Percentiles rank a stretch among this genome's conserved stretches.
phyloP scores from a whole-genome alignment of 352 stramenopile genomes.

The Aphanomyces invadans region DNA sequence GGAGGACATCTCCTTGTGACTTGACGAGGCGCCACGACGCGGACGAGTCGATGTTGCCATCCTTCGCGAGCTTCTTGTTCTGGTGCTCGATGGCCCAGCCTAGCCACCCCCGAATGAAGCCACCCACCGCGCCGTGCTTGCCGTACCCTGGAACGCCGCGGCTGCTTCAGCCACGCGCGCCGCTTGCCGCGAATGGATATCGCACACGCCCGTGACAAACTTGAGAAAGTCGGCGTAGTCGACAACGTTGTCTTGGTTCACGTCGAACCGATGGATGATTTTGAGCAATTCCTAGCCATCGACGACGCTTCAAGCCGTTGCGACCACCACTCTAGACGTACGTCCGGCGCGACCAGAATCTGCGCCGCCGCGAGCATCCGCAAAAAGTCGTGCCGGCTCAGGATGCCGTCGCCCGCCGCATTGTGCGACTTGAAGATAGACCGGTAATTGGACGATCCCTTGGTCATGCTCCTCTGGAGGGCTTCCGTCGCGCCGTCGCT shows the following conservation, averaged over 20 bases:
- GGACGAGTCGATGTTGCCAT: conserved; percentile 70
- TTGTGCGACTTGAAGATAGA: conserved; percentile 76
- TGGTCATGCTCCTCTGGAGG: conserved; percentile 62
- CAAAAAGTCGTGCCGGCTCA: conserved; percentile 65
- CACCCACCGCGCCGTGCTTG: too few relatives aligned
- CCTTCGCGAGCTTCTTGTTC: conserved; percentile 65
- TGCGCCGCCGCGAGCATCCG: conserved; percentile 59
- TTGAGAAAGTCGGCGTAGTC: conserved; percentile 73
- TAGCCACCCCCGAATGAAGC: too few relatives aligned
- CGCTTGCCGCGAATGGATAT: conserved; percentile 45
- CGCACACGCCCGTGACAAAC: conserved; percentile 69
- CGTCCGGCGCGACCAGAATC: conserved; percentile 25
- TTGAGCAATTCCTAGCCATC: conserved; percentile 63
- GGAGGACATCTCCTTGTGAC: conserved; percentile 44
- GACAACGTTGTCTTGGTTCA: conserved; percentile 65
- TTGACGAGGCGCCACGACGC: conserved; percentile 64
- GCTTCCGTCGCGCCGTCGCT: conserved; percentile 61
- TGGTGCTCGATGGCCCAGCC: conserved; percentile 66
- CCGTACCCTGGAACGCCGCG: conserved; percentile 39
- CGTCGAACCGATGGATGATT: conserved; percentile 73
- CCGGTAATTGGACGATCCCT: conserved; percentile 58
- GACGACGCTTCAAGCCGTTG: conserved; percentile 30
- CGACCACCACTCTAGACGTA: background rate
- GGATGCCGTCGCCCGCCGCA: conserved; percentile 48
- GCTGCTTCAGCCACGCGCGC: conserved; percentile 48